Percentiles rank a stretch among this genome's conserved stretches.
phyloP scores from a whole-genome alignment of 495 filamentous ascomycete genomes.

The Neurospora sp. region DNA sequence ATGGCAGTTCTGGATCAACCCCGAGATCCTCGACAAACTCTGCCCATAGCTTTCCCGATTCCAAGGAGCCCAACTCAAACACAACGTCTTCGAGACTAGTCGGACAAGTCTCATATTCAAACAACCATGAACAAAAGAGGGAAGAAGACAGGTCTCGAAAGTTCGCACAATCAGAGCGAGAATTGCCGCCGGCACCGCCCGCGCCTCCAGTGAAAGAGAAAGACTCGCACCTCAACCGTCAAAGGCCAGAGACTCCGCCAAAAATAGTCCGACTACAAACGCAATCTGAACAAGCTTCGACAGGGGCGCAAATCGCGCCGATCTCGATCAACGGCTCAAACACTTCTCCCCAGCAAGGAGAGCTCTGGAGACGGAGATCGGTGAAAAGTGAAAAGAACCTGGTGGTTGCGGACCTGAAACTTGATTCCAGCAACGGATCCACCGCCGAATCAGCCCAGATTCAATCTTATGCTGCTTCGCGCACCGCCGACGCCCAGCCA shows the following conservation, averaged over 20 bases:
- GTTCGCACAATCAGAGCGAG: slow-evolving; percentile 3
- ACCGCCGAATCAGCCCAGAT: slow-evolving; percentile 23
- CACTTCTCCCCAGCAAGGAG: slow-evolving; percentile 24
- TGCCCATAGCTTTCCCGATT: slow-evolving; percentile 22
- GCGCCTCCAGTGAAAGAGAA: slow-evolving; percentile 15
- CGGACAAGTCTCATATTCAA: slow-evolving; percentile 8
- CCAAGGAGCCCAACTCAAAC: slow-evolving; percentile 26
- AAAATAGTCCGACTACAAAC: neutral
- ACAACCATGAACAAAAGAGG: slow-evolving; percentile 15
- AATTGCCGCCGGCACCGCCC: slow-evolving; percentile 29
- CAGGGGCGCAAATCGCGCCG: slow-evolving; percentile 5
- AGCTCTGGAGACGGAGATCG: slow-evolving; percentile 39
- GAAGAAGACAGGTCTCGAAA: slow-evolving; percentile 3
- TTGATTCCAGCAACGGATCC: slow-evolving; percentile 34
- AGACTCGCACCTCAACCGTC: slow-evolving; percentile 11
- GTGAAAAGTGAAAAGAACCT: slow-evolving; percentile 30
- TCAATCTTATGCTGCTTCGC: slow-evolving; percentile 3
- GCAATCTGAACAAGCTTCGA: slow-evolving; percentile 7
- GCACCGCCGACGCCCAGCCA: slow-evolving; percentile 2
- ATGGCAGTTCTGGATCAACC: slow-evolving; percentile 28
- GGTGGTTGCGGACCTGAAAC: slow-evolving; percentile 33
- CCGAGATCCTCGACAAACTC: slow-evolving; percentile 22
- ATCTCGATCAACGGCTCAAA: slow-evolving; percentile 6
- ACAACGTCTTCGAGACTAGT: slow-evolving; percentile 14
- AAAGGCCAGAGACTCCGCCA: slow-evolving; percentile 11